Base-by-base conservation (phyloP, 1,284 basidiomycete genomes). In the Neotropicomus parvogracilis region DNA sequence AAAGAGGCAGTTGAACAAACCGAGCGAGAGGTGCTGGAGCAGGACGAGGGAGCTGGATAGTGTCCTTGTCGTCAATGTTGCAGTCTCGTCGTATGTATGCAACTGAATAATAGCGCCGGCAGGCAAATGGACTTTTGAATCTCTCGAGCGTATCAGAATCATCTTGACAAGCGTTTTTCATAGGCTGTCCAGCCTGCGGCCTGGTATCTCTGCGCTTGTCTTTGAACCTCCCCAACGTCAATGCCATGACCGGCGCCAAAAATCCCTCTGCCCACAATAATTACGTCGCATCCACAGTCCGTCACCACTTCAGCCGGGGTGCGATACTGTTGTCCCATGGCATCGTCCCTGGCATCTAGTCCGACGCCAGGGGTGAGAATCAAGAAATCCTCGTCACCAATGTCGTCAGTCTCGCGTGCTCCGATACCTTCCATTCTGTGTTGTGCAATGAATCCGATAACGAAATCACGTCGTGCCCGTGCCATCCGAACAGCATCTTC, bases 261-360 rank as follows among this genome's bases (percentile, higher is more conserved):
- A 44, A 99, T 88, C 0, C 95, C 97, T 49, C 97, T 75, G 13
- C 97, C 97, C 32, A 99, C 97, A 55, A 99, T 99, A 64, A 99
- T 99, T 24, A 99, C 81, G 72, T 99, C 97, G 66, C 91, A 93
- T n/a, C 93, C 95, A 37, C 80, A 83, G 42, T 89, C 81, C 31
- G 80, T 67, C 14, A 99, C 75, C 19, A 97, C 95, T 66, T 95
- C 77, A 29, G 80, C 71, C 1, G 97, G 97, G 3, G 94, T 95
- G 48, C 94, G 78, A 70, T 99, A 99, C 68, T 97, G 94, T 70
- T 99, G 97, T 13, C 95, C 97, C 82, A 95, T 85, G 3, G 75
- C 73, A 68, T 99, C 97, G 3, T 91, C 92, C 55, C 80, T 85
- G 6, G 72, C 67, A 54, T 92, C 91, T 40, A 98, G 73, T 3